Conservation (phyloP, 257 asterid species). For the Gentiana dahurica region DNA sequence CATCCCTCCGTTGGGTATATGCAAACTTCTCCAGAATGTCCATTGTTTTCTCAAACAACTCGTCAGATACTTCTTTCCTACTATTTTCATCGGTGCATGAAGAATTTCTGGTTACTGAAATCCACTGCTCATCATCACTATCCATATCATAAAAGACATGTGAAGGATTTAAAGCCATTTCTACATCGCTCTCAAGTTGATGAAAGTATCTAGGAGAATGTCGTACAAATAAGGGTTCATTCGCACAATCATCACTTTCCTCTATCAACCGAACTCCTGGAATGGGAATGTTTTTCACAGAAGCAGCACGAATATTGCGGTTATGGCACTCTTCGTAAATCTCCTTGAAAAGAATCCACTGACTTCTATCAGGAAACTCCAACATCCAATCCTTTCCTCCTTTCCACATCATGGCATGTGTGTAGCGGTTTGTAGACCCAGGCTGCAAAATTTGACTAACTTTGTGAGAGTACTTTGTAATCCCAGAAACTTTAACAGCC, state of each 20-base stretch:
- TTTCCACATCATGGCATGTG: conserved; percentile 99
- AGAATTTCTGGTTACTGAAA: conserved; percentile 23
- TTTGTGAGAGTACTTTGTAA: conserved; percentile 58
- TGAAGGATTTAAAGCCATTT: conserved; percentile 82
- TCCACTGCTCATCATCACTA: conserved; percentile 90
- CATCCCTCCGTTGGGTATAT: conserved; percentile 47
- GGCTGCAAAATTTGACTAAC: conserved; percentile 74
- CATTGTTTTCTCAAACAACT: conserved; percentile 59
- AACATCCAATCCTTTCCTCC: conserved; percentile 96
- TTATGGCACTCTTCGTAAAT: conserved; percentile 87
- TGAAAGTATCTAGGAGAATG: conserved; percentile 47
- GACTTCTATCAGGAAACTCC: conserved; percentile 88
- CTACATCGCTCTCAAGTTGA: conserved; percentile 82
- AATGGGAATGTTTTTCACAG: conserved; percentile 86
- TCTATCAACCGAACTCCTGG: conserved; percentile 81
- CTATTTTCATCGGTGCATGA: conserved; percentile 12
- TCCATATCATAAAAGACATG: conserved; percentile 76
- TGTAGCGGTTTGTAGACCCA: conserved; percentile 80
- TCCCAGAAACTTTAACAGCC: conserved; percentile 70
- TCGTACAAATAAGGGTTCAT: conserved; percentile 42
- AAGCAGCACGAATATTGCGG: conserved; percentile 92
- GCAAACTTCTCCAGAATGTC: conserved; percentile 76
- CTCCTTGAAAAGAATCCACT: conserved; percentile 91
- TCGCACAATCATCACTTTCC: conserved; percentile 41
- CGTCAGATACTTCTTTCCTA: conserved; percentile 43